Evolutionary conservation across 2,329 filamentous ascomycete species (phyloP), one percentile per base, ranked within the genome.

Genomic region (Verticillium albo-atrum): DNA sequence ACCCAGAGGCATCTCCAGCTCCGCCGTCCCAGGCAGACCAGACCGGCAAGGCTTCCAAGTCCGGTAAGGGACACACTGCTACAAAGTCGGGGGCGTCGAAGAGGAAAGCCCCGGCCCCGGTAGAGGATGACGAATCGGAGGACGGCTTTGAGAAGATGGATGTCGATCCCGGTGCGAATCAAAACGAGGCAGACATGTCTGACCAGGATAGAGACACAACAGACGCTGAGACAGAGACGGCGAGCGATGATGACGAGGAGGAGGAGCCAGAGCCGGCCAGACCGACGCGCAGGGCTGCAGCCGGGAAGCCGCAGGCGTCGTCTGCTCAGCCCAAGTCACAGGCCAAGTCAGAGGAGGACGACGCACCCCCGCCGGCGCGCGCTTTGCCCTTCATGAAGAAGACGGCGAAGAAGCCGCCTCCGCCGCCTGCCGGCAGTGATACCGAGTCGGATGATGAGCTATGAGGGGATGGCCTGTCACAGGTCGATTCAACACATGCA

Each of bases 391-490:
- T 83, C 64, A 70, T 70, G 56, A 73, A 65, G 34, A 73, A 67
- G 58, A 78, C 72, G 28, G 54, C 62, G n/a, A 59, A 62, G 20
- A 64, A 68, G 54, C 61, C 72, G 3, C 60, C 72, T 5, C 67
- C 64, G 50, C 70, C 63, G 51, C 68, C 66, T 10, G 69, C 70
- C 12, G 74, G 68, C 17, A 79, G 77, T 54, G 82, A 84, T 58
- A 82, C 80, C 0, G 80, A 81, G n/a, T 82, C 81, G 1, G 82
- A 84, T 61, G 82, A 85, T 65, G 83, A 86, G 66, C 64, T 85
- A 60, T 85, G 67, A 76, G 55, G 35, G 26, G 9, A 30, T 47
- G 27, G 9, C 20, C 9, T 14, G 9, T 2, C 14, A 12, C 30
- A 14, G 30, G 30, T 23, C 14, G 9, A 4, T 4, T 6, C 34